Evolutionary conservation across 805 yeast genomes (phyloP), one percentile per base, ranked within the genome.

Genomic region (Metschnikowia orientalis): DNA sequence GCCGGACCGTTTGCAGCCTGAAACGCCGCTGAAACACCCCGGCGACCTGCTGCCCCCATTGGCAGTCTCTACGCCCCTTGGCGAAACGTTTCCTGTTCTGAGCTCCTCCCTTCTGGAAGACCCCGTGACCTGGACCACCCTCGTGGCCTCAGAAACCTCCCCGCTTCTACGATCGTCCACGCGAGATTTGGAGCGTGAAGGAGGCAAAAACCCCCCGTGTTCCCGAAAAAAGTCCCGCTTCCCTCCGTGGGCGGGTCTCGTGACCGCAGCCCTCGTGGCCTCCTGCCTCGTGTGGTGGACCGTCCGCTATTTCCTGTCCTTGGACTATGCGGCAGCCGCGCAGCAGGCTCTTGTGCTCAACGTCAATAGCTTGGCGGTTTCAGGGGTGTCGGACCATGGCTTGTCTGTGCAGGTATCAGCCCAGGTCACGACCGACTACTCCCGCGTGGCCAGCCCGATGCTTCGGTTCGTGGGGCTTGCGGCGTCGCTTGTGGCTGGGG

Each of bases 351-450:
- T 58, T 8, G 42, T 38, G 11, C 40, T 57, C 9, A 41, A 51
- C 15, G 23, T 59, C 1, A 48, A 56, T 17, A 44, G 50, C 12
- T 39, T 60, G 4, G 45, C 61, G 3, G 36, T 61, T 4, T 31
- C 37, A 5, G 35, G 35, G 3, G 24, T 43, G 9, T 47, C 48
- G 18, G 51, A 50, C 11, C 28, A 32, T 5, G 69, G 70, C 2
- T 27, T 60, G 5, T 45, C 51, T 14, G 44, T 58, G 13, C 58
- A 53, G 31, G 53, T 62, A 11, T 38, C 42, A 4, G 61, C 59
- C 3, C 30, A 50, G 0, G 32, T 62, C 3, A 26, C 39, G 5
- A 44, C 62, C 10, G 37, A 61, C 40, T 64, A 63, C 39, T 53
- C 48, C 29, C 35, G 47, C 6, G 44, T 62, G 5, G 15, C 42